A percentile compares a stretch with the other conserved stretches of the same genome.
Conservation (phyloP, 768 basidiomycete species). For the Naganishia friedmannii region DNA sequence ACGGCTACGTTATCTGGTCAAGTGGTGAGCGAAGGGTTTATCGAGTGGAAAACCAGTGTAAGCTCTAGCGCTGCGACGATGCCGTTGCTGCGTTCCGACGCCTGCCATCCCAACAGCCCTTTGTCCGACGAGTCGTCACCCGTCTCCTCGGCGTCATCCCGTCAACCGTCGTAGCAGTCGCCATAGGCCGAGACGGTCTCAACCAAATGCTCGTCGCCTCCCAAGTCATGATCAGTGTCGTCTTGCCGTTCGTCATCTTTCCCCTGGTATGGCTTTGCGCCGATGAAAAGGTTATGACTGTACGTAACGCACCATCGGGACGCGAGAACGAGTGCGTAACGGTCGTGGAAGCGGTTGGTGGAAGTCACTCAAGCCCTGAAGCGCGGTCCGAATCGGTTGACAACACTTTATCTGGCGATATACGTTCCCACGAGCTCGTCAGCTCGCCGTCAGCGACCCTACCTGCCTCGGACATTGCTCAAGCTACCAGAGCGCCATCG, state of each 20-base stretch:
- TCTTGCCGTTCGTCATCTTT: constrained; percentile 79
- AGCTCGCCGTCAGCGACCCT: too few relatives aligned
- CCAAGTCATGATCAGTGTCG: constrained; percentile 78
- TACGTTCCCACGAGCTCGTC: too few relatives aligned
- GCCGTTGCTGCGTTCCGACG: neutral
- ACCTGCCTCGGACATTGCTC: too few relatives aligned
- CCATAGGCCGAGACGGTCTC: constrained; percentile 68
- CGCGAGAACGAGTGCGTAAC: constrained; percentile 27
- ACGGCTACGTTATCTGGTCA: constrained; percentile 88
- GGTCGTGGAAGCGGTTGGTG: too few relatives aligned
- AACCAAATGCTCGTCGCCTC: constrained; percentile 74
- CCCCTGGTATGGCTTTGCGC: constrained; percentile 70
- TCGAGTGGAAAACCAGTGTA: constrained; percentile 74
- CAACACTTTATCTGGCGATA: too few relatives aligned
- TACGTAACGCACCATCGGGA: too few relatives aligned
- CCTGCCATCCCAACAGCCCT: constrained; percentile 37
- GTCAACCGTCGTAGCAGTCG: constrained; percentile 71
- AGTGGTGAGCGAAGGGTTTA: constrained; percentile 83
- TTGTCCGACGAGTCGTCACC: constrained; percentile 72
- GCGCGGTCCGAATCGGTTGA: too few relatives aligned
- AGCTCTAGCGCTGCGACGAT: constrained; percentile 13
- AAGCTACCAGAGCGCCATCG: too few relatives aligned
- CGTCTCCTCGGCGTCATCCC: constrained; percentile 78
- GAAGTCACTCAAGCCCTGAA: too few relatives aligned
- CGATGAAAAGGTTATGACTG: too few relatives aligned